Evolutionary conservation across 176 grass and related monocot species (phyloP).

Genomic region (Bothriochloa decipiens): DNA sequence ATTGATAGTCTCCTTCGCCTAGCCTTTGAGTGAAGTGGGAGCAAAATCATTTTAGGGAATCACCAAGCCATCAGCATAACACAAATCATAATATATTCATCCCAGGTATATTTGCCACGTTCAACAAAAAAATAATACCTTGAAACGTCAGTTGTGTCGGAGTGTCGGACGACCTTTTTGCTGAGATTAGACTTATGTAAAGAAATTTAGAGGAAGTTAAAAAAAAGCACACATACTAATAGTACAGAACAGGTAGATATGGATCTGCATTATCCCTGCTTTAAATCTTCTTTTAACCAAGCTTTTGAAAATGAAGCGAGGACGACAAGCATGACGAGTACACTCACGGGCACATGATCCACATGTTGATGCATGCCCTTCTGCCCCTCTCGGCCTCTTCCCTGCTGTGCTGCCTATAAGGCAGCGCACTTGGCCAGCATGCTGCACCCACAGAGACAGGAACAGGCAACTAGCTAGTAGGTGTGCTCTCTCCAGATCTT

Average conservation of each 20-base stretch:
- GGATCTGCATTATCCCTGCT: neutral
- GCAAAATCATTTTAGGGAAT: neutral
- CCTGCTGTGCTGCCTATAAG: constrained; percentile 24
- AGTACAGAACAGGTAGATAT: neutral
- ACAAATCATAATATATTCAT: neutral
- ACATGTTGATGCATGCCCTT: constrained; percentile 11
- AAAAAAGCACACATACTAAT: neutral
- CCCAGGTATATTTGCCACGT: neutral
- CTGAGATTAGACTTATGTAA: neutral
- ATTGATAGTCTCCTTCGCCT: neutral
- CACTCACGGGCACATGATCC: constrained; percentile 29
- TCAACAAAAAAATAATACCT: neutral
- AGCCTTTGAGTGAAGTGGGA: neutral
- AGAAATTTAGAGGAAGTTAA: neutral
- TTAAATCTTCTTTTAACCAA: constrained; percentile 5
- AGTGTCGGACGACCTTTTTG: constrained; percentile 9
- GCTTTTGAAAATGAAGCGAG: constrained; percentile 27
- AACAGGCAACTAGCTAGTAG: neutral
- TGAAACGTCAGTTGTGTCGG: neutral
- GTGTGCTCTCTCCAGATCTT: constrained; percentile 23
- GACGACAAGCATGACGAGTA: constrained; percentile 18
- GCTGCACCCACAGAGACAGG: neutral
- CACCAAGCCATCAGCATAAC: neutral
- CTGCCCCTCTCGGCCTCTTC: neutral
- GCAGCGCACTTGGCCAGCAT: neutral